Evolutionary conservation across 73 alveolate species (phyloP).

Genomic region (Blepharisma japonicum): DNA sequence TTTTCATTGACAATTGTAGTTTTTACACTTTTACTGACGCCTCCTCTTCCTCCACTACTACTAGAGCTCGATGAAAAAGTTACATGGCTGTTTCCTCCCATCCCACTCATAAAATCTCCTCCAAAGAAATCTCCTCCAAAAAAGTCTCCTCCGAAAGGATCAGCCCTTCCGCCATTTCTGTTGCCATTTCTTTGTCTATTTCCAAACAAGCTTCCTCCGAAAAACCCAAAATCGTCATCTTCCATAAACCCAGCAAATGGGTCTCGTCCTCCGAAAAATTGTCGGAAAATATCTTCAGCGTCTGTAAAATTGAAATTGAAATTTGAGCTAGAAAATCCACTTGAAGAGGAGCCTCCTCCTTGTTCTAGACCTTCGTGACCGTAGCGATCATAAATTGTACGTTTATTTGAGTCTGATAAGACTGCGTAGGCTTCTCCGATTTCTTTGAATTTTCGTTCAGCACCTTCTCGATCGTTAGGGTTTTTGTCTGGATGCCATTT

Average conservation of each 20-base stretch:
- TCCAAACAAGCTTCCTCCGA: conserved; percentile 1
- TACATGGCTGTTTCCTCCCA: conserved; percentile 37
- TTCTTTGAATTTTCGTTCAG: conserved; percentile 87
- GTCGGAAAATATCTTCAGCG: conserved; percentile 73
- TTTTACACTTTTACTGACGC: conserved; percentile 63
- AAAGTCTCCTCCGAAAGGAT: conserved; percentile 34
- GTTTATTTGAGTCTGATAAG: conserved; percentile 83
- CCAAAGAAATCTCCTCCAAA: conserved; percentile 34
- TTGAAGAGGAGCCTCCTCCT: conserved; percentile 45
- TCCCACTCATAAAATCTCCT: conserved; percentile 28
- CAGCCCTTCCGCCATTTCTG: conserved; percentile 36
- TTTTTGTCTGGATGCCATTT: conserved; percentile 97
- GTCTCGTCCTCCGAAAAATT: conserved; percentile 85
- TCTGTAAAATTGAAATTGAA: conserved; percentile 39
- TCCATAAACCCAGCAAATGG: conserved; percentile 74
- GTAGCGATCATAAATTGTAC: conserved; percentile 85
- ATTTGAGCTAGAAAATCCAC: not conserved
- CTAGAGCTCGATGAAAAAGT: conserved; percentile 50
- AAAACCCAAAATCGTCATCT: conserved; percentile 4
- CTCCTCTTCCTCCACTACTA: conserved; percentile 44
- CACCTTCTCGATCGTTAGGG: conserved; percentile 81
- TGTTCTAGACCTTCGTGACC: conserved; percentile 80
- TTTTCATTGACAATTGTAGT: conserved; percentile 61
- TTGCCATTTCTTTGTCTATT: conserved; percentile 11
- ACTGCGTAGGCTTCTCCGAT: conserved; percentile 96